phyloP scores from a whole-genome alignment of 2,329 filamentous ascomycete genomes.

The Verruconis gallopava region DNA sequence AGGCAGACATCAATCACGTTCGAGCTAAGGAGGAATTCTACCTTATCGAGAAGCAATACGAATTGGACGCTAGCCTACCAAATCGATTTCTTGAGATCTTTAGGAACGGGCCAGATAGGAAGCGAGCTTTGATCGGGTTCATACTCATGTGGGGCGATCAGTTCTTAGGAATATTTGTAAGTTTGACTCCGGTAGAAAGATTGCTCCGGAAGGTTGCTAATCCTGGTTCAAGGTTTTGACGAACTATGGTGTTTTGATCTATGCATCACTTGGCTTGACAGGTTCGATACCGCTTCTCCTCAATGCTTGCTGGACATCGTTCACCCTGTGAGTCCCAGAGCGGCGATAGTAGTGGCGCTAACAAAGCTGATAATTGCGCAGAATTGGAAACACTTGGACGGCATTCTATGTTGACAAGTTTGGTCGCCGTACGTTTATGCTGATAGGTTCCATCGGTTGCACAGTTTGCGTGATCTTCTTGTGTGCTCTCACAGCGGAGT shows the following conservation, averaged over 20 bases:
- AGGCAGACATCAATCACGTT: constrained; percentile 26
- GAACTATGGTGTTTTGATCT: constrained; percentile 15
- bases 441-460: constrained; percentile 14
- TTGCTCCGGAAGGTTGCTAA: constrained; percentile 5
- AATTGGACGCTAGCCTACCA: constrained; percentile 24
- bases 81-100: constrained; percentile 26
- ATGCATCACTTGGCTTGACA: constrained; percentile 15
- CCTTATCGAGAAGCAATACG: constrained; percentile 32
- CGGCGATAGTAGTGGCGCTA: neutral
- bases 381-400: constrained; percentile 17
- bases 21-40: constrained; percentile 29
- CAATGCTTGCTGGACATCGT: constrained; percentile 15
- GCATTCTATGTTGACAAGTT: constrained; percentile 16
- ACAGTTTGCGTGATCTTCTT: constrained; percentile 12
- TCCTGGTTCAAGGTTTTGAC: constrained; percentile 13
- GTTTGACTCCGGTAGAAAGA: too few species aligned
- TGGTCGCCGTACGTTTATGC: constrained; percentile 15
- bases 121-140: constrained; percentile 27
- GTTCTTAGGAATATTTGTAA: constrained; percentile 18
- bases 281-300: constrained; percentile 15
- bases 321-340: constrained; percentile 10
- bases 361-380: constrained; percentile 1
- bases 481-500: constrained; percentile 14
- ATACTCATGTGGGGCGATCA: constrained; percentile 29
- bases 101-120: constrained; percentile 27